Evolutionary conservation across 169 alveolate genomes (phyloP), one percentile per base, ranked within the genome.

Genomic region (Perkinsus marinus): DNA sequence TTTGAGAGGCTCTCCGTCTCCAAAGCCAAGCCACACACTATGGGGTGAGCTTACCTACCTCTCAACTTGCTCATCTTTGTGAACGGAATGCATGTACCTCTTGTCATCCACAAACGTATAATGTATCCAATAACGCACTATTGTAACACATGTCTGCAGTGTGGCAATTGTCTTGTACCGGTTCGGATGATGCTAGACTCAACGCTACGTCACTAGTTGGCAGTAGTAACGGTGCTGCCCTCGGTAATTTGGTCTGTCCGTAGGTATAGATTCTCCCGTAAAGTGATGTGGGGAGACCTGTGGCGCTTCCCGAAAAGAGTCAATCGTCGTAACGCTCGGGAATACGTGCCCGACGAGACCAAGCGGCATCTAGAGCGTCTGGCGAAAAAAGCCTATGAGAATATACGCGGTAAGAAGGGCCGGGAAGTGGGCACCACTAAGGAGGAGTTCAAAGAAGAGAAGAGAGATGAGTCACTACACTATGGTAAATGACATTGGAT

Each of bases 241-340:
- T n/a, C n/a, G 93, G 94, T 0, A 36, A 89, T 43, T 92, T 93
- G 0, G 68, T 92, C 68, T 90, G 92, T 93, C 41, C 92, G 92
- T 68, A 95, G 95, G 10, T 93, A 93, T 68, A 47, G 94, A 36
- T 90, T 41, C 37, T 97, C 97, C 0, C 91, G 98, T 39, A 94
- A 95, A 47, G 95, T 95, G 0, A 94, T 96, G 92, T 97, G 98
- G 98, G 98, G 98, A 17, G 98, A 97, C 91, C 94, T 97, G 90
- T 97, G 97, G 97, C 94, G 98, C 36, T 96, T 95, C 92, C 96
- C 97, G 19, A 94, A 95, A 90, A 91, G 98, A 30, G 94, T 94
- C 38, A 93, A 95, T 36, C 92, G 97, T 5, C 98, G 98, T 0
- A 96, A 96, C 39, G 98, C 98, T 0, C 90, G 98, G 37, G 95